A percentile compares a stretch with the other conserved stretches of the same genome.
phyloP scores from a whole-genome alignment of 495 filamentous ascomycete genomes.

The Neurospora sp. region DNA sequence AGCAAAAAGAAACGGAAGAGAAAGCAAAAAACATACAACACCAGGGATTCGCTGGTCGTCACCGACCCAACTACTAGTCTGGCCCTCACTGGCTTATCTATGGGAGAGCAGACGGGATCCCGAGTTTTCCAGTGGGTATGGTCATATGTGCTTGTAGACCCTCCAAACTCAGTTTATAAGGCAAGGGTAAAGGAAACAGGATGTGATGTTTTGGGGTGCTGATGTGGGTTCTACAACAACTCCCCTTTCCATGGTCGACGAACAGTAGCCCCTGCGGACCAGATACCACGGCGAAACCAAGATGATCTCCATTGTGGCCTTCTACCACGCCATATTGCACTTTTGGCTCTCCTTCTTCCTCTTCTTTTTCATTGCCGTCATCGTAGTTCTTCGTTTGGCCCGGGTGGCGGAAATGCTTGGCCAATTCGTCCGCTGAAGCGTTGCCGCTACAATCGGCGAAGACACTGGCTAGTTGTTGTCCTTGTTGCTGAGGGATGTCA shows the following conservation, averaged over 20 bases:
- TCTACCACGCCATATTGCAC: background rate
- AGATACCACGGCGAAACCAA: background rate
- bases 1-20: too few species aligned
- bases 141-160: background rate
- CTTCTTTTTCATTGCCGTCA: background rate
- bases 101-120: constrained; percentile 44
- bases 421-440: background rate
- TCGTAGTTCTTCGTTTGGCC: background rate
- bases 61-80: too few species aligned
- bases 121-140: constrained; percentile 24
- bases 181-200: rapidly evolving
- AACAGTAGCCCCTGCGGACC: background rate
- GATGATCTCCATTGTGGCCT: background rate
- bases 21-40: too few species aligned
- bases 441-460: background rate
- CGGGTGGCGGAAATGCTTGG: background rate
- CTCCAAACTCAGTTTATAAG: rapidly evolving
- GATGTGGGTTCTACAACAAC: background rate
- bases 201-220: background rate
- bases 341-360: background rate
- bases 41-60: too few species aligned
- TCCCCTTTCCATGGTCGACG: background rate
- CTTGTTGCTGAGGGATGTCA: background rate
- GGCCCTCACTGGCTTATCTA: too few species aligned
- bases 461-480: background rate